Base-by-base conservation (phyloP, 2,329 filamentous ascomycete genomes). In the Fusarium setosum region DNA sequence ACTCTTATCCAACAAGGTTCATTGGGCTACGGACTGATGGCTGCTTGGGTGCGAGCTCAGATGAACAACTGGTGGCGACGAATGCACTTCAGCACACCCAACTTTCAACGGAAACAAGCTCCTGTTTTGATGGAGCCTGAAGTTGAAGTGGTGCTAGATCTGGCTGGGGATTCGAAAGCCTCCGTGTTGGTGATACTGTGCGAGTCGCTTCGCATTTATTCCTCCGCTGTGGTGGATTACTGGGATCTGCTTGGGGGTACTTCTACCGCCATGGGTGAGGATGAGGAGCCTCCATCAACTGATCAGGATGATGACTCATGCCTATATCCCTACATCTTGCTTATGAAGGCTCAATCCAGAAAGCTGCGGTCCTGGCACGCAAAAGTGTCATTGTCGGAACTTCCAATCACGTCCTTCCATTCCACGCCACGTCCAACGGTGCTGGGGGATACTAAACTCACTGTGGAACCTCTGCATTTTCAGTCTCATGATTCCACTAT, bases 1-100 rank as follows among this genome's bases (percentile, higher is more conserved):
- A 18, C 26, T 3, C 10, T 17, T 13, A n/a, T 44, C 5, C 20
- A 31, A 1, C 20, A 15, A 2, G n/a, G 29, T 0, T n/a, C 11
- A 2, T 10, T 49, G 1, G 45, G 41, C 2, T 12, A 40, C 6
- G 58, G 26, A 3, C 38, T 72, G 6, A 41, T 67, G 12, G 65
- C 55, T 3, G 59, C 67, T 9, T 69, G 66, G 49, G 41, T 70
- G 1, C 57, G 63, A 23, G 47, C 59, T 18, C 48, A 55, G 34
- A 68, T 68, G 65, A 64, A 71, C 5, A 70, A 69, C 42, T 72
- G 67, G 67, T 71, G 69, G 70, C 63, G 67, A 24, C 44, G 70
- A 3, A 57, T 68, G 12, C 62, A 71, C 15, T 71, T 71, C 29
- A 57, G 67, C 34, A 70, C 68, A 0, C 59, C 52, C 1, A 45